These are phyloP conservation scores for Ceratobasidium sp. DNA, from an alignment of 1,284 basidiomycete species.

Conservation along the genomic window DNA sequence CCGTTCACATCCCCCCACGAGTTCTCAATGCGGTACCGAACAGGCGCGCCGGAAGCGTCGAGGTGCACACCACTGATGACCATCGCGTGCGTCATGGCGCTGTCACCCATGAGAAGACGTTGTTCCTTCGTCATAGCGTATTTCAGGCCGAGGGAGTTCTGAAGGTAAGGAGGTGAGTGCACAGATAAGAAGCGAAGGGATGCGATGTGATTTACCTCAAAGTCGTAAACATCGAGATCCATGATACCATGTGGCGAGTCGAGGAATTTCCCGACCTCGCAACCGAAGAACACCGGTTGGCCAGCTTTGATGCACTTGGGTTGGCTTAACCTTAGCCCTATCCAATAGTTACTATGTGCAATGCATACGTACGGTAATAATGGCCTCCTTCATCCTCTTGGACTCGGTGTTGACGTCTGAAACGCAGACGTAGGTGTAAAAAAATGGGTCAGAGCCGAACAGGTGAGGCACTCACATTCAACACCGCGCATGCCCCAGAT, in stretches of 20 bases:
- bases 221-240: conserved; percentile 87
- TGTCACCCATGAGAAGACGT: conserved; percentile 84
- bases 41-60: conserved; percentile 78
- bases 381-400: conserved; percentile 82
- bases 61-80: conserved; percentile 94
- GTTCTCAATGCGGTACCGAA: conserved; percentile 96
- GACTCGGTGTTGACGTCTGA: conserved; percentile 91
- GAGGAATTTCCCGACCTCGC: conserved; percentile 87
- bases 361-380: conserved; percentile 70
- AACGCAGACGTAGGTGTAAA: background rate
- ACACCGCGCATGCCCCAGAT: conserved; percentile 88
- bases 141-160: conserved; percentile 70
- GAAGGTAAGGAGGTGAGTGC: conserved; percentile 34
- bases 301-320: conserved; percentile 84
- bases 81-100: conserved; percentile 90
- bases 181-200: conserved; percentile 12
- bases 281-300: conserved; percentile 94
- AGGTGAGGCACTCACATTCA: conserved; percentile 68
- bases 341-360: background rate
- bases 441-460: background rate
- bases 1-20: conserved; percentile 89
- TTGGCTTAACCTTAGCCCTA: background rate
- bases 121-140: conserved; percentile 83
- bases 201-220: conserved; percentile 67
- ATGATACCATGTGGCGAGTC: conserved; percentile 81